Conservation (phyloP, 495 filamentous ascomycete species). For the Hypomontagnella monticulosa region DNA sequence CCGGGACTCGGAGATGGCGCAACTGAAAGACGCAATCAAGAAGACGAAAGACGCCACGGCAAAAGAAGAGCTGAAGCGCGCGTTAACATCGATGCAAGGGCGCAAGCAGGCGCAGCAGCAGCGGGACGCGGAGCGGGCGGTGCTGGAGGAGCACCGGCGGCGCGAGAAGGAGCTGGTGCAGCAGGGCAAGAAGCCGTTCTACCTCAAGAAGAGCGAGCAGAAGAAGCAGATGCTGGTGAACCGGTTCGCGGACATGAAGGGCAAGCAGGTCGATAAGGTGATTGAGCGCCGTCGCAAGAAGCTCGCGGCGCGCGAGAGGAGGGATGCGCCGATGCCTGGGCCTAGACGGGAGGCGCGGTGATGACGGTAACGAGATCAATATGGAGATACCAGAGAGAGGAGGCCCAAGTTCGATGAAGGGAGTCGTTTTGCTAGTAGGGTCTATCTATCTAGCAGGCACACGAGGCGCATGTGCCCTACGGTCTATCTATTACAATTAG, state of each 20-base stretch:
- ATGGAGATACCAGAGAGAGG: background rate
- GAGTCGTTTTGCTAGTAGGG: background rate
- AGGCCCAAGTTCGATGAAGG: constrained; percentile 9
- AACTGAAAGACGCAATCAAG: constrained; percentile 70
- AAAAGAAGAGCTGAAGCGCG: constrained; percentile 72
- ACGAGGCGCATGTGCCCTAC: background rate
- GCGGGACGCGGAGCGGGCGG: constrained; percentile 70
- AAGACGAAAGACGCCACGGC: constrained; percentile 68
- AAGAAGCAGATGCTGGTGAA: constrained; percentile 84
- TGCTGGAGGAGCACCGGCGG: constrained; percentile 77
- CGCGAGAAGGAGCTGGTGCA: constrained; percentile 83
- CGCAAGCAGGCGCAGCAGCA: constrained; percentile 71
- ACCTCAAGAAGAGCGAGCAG: constrained; percentile 87
- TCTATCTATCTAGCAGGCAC: background rate
- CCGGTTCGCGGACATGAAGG: constrained; percentile 81
- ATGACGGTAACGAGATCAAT: too few species aligned
- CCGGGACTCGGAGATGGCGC: constrained; percentile 76
- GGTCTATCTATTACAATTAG: constrained; percentile 22
- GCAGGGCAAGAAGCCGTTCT: constrained; percentile 93
- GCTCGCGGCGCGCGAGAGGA: constrained; percentile 80
- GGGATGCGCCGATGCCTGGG: constrained; percentile 73
- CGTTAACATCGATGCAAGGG: constrained; percentile 74
- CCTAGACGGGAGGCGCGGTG: constrained; percentile 58
- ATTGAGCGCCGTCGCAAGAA: constrained; percentile 89
- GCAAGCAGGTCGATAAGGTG: constrained; percentile 78